Base-by-base conservation (phyloP, 805 yeast genomes). In the Saccharomycopsis fermentans region DNA sequence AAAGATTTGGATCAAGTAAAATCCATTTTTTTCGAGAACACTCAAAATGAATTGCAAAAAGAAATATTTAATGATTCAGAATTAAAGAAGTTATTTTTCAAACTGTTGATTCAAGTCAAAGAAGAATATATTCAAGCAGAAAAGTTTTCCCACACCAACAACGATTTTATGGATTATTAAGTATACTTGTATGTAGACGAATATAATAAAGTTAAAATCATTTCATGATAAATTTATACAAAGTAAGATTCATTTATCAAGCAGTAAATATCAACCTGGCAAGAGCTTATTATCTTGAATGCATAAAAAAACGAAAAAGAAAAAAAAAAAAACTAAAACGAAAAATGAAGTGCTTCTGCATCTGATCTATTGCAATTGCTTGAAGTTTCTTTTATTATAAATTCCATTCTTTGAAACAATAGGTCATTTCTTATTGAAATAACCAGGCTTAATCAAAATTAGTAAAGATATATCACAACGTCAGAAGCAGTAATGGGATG, bases 61-160 rank as follows among this genome's bases (percentile, higher is more conserved):
- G 51, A 37, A 8, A 52, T 43, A 16, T 27, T 19, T 35, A 43
- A 29, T 24, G 55, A 56, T 8, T 36, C 21, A 21, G 36, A 14
- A n/a, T n/a, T 29, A n/a, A 26, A 26, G 16, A 32, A 54, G 21
- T 11, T 54, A 16, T 54, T 50, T 27, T 27, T 35, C 21, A 54
- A 50, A 40, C 57, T 58, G 60, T 21, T 58, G 55, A 29, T 43
- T 16, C 35, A 43, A 29, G 32, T 57, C 11, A 59, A 56, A 40
- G 62, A 59, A 27, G 59, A 59, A 16, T n/a, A 54, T 3, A 14
- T 55, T 16, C 34, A 34, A 21, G 55, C 58, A 14, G 57, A 53
- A 32, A 43, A 36, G 35, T 21, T 21, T 26, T 39, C 52, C 9
- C 35, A 53, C 24, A 19, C 55, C 11, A 43, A 6, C 24, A 43